Conservation (phyloP, 2,329 filamentous ascomycete genomes). For the Diaporthe eres region DNA sequence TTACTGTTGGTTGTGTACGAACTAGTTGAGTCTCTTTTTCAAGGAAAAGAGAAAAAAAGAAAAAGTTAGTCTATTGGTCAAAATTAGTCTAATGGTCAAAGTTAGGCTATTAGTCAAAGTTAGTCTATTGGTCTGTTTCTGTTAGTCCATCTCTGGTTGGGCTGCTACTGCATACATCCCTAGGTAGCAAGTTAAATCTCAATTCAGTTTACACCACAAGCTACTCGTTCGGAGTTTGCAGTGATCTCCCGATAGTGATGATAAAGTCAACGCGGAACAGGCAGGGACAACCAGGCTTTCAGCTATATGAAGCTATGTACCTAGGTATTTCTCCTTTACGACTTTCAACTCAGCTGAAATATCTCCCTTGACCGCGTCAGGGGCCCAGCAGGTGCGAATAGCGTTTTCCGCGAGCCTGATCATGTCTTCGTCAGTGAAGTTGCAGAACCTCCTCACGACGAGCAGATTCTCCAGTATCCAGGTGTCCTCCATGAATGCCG, state of each 20-base stretch:
- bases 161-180: too few species aligned
- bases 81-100: too few species aligned
- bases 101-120: too few species aligned
- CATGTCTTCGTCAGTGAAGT: constrained; percentile 58
- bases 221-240: background rate
- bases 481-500: constrained; percentile 63
- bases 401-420: constrained; percentile 57
- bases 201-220: too few species aligned
- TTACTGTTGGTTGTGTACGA: background rate
- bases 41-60: too few species aligned
- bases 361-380: constrained; percentile 52
- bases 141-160: too few species aligned
- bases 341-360: constrained; percentile 32
- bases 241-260: background rate
- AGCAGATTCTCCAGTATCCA: constrained; percentile 64
- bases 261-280: background rate
- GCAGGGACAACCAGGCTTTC: background rate
- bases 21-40: too few species aligned
- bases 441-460: constrained; percentile 57
- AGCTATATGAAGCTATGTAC: background rate
- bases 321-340: background rate
- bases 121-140: too few species aligned
- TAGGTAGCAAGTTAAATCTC: too few species aligned
- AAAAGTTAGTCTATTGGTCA: too few species aligned
- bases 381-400: constrained; percentile 63